Evolutionary conservation across 108 stramenopile genomes (phyloP).

Genomic region (Skeletonema tropicum): DNA sequence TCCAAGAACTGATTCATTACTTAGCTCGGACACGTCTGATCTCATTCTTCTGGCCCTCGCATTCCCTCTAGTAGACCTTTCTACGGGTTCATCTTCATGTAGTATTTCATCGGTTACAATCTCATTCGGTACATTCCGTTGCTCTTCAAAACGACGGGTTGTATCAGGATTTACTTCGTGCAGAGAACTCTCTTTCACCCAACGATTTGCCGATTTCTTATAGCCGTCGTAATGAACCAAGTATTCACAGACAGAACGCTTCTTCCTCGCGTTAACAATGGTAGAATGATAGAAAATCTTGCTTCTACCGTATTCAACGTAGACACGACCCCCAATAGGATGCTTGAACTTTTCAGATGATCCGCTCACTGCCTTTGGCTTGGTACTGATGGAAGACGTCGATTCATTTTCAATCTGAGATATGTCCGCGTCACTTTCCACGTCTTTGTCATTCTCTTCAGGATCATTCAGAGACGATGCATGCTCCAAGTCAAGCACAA

Average conservation of each 20-base stretch:
- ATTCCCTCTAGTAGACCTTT: conserved; percentile 3
- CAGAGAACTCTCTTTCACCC: conserved; percentile 50
- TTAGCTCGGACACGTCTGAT: conserved; percentile 38
- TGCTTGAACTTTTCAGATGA: conserved; percentile 23
- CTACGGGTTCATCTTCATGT: neutral
- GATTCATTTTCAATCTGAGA: conserved; percentile 15
- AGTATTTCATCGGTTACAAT: neutral
- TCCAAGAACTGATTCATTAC: conserved; percentile 11
- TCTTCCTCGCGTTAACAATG: conserved; percentile 37
- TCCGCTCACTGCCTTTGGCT: conserved; percentile 7
- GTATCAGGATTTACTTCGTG: conserved; percentile 44
- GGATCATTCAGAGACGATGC: conserved; percentile 2
- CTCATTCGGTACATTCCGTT: conserved; percentile 13
- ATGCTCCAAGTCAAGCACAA: conserved; percentile 12
- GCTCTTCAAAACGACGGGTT: conserved; percentile 43
- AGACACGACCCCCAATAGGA: conserved; percentile 43
- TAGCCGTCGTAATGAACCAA: conserved; percentile 57
- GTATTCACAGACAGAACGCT: conserved; percentile 33
- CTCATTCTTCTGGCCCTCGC: conserved; percentile 8
- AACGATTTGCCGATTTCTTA: conserved; percentile 54
- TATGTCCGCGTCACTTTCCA: conserved; percentile 6
- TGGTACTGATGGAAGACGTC: neutral
- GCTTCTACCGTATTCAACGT: conserved; percentile 45
- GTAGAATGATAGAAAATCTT: conserved; percentile 48
- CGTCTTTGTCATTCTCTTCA: conserved; percentile 19